Base-by-base conservation (phyloP, 805 yeast genomes). In the Candida namnaoensis region DNA sequence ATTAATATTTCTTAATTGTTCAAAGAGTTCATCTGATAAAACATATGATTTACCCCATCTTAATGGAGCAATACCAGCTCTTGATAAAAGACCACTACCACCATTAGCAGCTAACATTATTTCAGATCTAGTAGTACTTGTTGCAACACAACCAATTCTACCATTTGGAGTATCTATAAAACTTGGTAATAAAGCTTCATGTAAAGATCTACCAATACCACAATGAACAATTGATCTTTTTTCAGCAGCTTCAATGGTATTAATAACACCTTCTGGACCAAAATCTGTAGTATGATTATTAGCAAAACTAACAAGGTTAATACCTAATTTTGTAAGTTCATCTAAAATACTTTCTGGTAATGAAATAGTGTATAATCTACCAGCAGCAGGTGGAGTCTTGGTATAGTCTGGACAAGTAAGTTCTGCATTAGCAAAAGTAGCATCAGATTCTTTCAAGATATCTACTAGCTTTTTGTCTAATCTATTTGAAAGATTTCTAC, bases 261-360 rank as follows among this genome's bases (percentile, higher is more conserved):
- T 53, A 33, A 50, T 35, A 8, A 56, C 48, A 37, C 58, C 54
- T 34, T 46, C 50, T 36, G 48, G 47, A 5, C 58, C 60, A 39
- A 53, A 56, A 41, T 56, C 60, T n/a, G 50, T 43, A 7, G 56
- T 47, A 44, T 56, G 60, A 37, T 56, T 56, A 44, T 56, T 56
- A 11, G 60, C 60, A 36, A 56, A 49, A 14, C 53, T 48, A 11
- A 53, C 37, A 36, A 56, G 44, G 32, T 44, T 45, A 43, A 56
- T 47, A 42, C 54, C 54, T 35, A 56, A 44, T 28, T 49, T 54
- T 24, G 41, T 48, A 37, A 54, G 44, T 37, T 56, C 60, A 40
- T 56, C 58, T 36, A 56, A 45, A 3, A 47, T 43, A 27, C 44
- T 39, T 32, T 52, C 53, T 13, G 41, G 46, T n/a, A 56, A 56